Evolutionary conservation across 2,329 filamentous ascomycete genomes (phyloP), one percentile per base, ranked within the genome.

Genomic region (Orbilia oligospora): DNA sequence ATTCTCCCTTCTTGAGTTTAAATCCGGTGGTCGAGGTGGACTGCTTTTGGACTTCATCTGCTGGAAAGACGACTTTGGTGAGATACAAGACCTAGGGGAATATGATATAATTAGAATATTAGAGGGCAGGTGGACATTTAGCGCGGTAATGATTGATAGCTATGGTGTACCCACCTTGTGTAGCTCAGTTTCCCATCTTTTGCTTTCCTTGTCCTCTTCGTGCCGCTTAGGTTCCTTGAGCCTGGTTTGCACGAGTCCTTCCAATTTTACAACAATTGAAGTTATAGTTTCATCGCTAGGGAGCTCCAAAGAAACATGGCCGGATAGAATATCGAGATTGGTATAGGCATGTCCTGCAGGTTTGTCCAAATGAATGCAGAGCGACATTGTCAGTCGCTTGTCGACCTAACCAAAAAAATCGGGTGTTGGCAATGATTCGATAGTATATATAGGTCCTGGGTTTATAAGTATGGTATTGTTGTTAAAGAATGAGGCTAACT

Each of bases 221-320:
- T 86, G 77, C 81, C 83, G 81, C 41, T 79, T 79, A 1, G 70
- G 76, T 38, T 79, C 76, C 30, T 58, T 83, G 16, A 93, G 85
- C 51, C 91, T 88, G 4, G 92, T 94, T 80, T 88, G 88, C 58
- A 90, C 90, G 85, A 96, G 92, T 81, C 93, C 93, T 83, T 96
- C 93, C 36, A 96, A 89, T 86, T 96, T 96, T 82, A 95, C 92
- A 44, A 93, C 87, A 80, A 96, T 90, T 46, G 84, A 85, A 71
- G 84, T 85, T 36, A 89, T 84, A 80, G 85, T 86, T 68, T 84
- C 85, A 22, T 85, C 84, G 80, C 84, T 86, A 5, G 83, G 82
- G 20, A 85, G 84, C 44, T 85, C 83, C 55, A 89, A 81, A 8
- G 85, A 77, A 24, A 88, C 86, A 73, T 84, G 84, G n/a, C 79